phyloP scores from a whole-genome alignment of 2,329 filamentous ascomycete genomes.

The Bipolaris sorokiniana region DNA sequence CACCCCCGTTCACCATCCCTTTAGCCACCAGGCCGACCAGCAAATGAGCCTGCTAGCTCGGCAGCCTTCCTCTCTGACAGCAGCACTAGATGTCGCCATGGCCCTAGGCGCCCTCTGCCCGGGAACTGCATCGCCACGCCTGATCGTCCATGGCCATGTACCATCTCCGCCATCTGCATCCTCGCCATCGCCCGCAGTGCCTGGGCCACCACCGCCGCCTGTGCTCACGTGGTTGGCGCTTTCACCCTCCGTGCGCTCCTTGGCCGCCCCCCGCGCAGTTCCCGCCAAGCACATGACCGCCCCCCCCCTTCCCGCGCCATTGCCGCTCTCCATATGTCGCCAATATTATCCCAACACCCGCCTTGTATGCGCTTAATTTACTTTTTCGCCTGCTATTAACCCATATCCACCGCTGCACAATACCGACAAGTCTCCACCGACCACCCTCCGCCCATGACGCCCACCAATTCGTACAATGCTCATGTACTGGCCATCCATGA shows the following conservation, averaged over 20 bases:
- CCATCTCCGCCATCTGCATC: background rate
- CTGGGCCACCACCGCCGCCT: background rate
- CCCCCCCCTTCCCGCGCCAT: constrained; percentile 26
- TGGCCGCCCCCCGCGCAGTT: constrained; percentile 24
- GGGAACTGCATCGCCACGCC: constrained; percentile 31
- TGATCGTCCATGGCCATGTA: background rate
- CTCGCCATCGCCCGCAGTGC: background rate
- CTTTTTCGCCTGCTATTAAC: constrained; percentile 18
- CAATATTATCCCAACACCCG: constrained; percentile 33
- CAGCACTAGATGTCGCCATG: constrained; percentile 38
- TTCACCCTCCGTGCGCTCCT: constrained; percentile 13
- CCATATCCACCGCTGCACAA: constrained; percentile 10
- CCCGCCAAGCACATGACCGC: constrained; percentile 33
- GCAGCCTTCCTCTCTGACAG: constrained; percentile 27
- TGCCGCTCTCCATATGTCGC: constrained; percentile 27
- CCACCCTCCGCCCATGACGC: constrained; percentile 22
- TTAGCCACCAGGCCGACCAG: constrained; percentile 32
- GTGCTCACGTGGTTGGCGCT: constrained; percentile 14
- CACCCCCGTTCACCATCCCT: constrained; percentile 29
- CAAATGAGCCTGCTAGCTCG: constrained; percentile 24
- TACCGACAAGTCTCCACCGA: constrained; percentile 10
- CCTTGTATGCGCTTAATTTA: constrained; percentile 39
- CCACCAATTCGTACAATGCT: background rate
- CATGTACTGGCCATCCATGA: too few species aligned
- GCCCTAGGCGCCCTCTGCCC: constrained; percentile 27